phyloP scores from a whole-genome alignment of 2,329 filamentous ascomycete genomes.

The Chrysosporium keratinophilum region DNA sequence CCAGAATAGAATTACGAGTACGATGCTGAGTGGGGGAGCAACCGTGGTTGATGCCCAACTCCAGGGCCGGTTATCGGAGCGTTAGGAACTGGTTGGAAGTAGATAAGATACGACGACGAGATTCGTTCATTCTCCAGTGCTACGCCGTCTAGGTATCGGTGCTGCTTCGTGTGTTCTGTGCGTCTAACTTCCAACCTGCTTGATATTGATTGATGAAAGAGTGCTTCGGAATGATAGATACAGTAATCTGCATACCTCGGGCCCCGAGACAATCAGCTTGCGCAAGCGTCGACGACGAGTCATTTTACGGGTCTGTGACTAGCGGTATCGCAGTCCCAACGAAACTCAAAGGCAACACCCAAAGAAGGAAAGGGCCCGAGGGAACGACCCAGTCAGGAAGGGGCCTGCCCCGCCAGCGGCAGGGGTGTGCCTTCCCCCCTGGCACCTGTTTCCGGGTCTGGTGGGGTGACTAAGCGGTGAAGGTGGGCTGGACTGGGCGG shows the following conservation, averaged over 20 bases:
- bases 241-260: not conserved
- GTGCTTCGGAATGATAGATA: too few species aligned
- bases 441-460: not conserved
- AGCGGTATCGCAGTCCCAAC: slow-evolving; percentile 6
- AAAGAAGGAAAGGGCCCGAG: slow-evolving; percentile 1
- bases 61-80: too few species aligned
- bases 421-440: not conserved
- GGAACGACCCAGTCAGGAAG: slow-evolving; percentile 5
- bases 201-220: too few species aligned
- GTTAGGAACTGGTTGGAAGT: too few species aligned
- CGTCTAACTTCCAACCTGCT: too few species aligned
- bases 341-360: slow-evolving; percentile 5
- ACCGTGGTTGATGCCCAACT: slow-evolving; percentile 2
- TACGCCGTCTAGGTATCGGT: too few species aligned
- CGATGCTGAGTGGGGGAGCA: not conserved
- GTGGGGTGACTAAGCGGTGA: slow-evolving; percentile 4
- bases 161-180: too few species aligned
- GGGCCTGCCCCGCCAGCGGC: slow-evolving; percentile 2
- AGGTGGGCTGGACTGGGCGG: not conserved
- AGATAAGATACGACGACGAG: too few species aligned
- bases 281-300: not conserved
- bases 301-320: not conserved
- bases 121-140: too few species aligned
- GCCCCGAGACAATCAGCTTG: not conserved
- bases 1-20: not conserved